phyloP scores from a whole-genome alignment of 805 yeast genomes.

The Hanseniaspora guilliermondii region DNA sequence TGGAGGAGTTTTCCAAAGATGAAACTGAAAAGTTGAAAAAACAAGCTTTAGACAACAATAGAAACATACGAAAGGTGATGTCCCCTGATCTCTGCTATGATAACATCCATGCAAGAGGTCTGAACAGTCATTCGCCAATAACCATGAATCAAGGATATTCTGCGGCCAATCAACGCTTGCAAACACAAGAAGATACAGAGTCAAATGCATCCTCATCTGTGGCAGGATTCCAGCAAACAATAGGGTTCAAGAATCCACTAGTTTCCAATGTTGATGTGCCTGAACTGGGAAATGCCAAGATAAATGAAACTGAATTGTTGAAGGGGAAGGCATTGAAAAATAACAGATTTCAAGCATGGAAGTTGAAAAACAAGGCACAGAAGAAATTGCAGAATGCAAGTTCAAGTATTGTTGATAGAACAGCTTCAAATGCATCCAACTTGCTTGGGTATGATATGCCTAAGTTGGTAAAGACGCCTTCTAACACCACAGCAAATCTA shows the following conservation, averaged over 20 bases:
- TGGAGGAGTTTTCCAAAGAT: conserved; percentile 65
- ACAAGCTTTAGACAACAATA: conserved; percentile 25
- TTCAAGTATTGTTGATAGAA: conserved; percentile 12
- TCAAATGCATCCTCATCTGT: conserved; percentile 23
- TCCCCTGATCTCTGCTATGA: conserved; percentile 8
- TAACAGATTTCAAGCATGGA: conserved; percentile 65
- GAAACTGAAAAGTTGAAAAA: conserved; percentile 43
- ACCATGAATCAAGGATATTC: background rate
- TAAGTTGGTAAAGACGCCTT: conserved; percentile 11
- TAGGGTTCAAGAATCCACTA: conserved; percentile 30
- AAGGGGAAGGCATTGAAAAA: conserved; percentile 59
- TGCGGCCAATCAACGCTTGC: conserved; percentile 26
- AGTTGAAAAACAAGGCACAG: conserved; percentile 24
- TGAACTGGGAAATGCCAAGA: conserved; percentile 31
- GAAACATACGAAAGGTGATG: conserved; percentile 6
- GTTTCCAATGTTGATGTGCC: conserved; percentile 35
- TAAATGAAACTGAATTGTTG: conserved; percentile 45
- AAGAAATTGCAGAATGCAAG: conserved; percentile 8
- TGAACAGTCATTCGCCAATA: background rate
- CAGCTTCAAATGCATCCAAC: conserved; percentile 10
- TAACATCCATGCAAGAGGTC: conserved; percentile 3
- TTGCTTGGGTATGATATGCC: conserved; percentile 20
- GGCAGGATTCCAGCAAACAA: conserved; percentile 16
- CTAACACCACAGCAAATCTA: background rate
- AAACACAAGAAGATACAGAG: conserved; percentile 14